Percentiles rank a stretch among this genome's conserved stretches.
phyloP scores from a whole-genome alignment of 768 basidiomycete species.

The Cubamyces sp. region DNA sequence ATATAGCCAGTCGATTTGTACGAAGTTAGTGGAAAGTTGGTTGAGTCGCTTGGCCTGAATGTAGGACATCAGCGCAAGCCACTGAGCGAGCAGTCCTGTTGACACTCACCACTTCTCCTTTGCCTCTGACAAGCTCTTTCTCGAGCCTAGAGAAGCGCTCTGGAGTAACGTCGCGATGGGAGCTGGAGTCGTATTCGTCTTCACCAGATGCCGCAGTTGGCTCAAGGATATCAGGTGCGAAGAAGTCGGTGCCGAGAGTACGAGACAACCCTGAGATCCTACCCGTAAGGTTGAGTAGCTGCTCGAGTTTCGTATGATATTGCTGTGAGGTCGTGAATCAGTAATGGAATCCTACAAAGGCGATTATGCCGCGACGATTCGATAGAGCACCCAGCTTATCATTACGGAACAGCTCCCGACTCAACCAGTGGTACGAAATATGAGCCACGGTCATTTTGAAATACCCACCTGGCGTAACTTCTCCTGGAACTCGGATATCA shows the following conservation, averaged over 20 bases:
- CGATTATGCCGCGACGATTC: too few species aligned
- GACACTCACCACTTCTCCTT: conserved; percentile 77
- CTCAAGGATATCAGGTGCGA: conserved; percentile 56
- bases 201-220: conserved; percentile 49
- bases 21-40: conserved; percentile 63
- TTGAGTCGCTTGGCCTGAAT: conserved; percentile 66
- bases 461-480: conserved; percentile 73
- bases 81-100: conserved; percentile 4
- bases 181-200: conserved; percentile 40
- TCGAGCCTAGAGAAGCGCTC: conserved; percentile 82
- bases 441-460: neutral
- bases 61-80: conserved; percentile 1
- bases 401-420: neutral
- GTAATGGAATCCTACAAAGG: neutral
- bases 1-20: conserved; percentile 83
- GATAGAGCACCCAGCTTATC: neutral
- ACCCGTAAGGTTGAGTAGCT: conserved; percentile 69
- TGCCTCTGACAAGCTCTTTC: conserved; percentile 83
- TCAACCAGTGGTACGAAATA: too few species aligned
- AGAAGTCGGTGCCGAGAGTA: conserved; percentile 65
- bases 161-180: conserved; percentile 73
- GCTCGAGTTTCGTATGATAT: conserved; percentile 79
- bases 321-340: conserved; percentile 41
- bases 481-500: conserved; percentile 72
- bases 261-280: conserved; percentile 62